Conservation (phyloP, 2,329 filamentous ascomycete species). For the Aspergillus transmontanensis region DNA sequence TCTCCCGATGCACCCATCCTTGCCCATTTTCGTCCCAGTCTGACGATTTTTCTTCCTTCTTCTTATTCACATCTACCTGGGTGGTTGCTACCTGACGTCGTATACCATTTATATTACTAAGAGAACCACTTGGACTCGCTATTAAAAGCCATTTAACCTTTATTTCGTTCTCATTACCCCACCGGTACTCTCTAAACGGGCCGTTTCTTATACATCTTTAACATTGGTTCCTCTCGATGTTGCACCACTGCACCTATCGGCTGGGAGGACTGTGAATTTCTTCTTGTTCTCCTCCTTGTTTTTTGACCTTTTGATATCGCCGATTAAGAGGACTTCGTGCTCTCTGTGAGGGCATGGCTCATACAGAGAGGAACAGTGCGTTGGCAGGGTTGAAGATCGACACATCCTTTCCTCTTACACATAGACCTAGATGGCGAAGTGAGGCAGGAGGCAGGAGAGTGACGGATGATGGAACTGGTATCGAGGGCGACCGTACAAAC, state of each 20-base stretch:
- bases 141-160: background rate
- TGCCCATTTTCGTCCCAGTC: constrained; percentile 14
- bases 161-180: background rate
- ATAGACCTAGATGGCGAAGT: constrained; percentile 28
- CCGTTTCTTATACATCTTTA: background rate
- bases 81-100: background rate
- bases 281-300: background rate
- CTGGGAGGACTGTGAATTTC: background rate
- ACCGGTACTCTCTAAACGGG: background rate
- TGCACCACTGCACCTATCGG: background rate
- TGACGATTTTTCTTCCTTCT: constrained; percentile 8
- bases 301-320: background rate
- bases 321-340: constrained; percentile 13
- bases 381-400: constrained; percentile 43
- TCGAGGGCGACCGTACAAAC: constrained; percentile 41
- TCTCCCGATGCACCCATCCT: constrained; percentile 18
- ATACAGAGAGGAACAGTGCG: constrained; percentile 34
- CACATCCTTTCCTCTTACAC: constrained; percentile 36
- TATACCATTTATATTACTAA: constrained; percentile 2
- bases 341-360: constrained; percentile 41
- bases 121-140: background rate
- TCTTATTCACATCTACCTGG: background rate
- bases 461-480: constrained; percentile 35
- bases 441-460: constrained; percentile 29
- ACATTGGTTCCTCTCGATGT: background rate